phyloP scores from a whole-genome alignment of 2,329 filamentous ascomycete genomes.

The Trichoderma sp. region DNA sequence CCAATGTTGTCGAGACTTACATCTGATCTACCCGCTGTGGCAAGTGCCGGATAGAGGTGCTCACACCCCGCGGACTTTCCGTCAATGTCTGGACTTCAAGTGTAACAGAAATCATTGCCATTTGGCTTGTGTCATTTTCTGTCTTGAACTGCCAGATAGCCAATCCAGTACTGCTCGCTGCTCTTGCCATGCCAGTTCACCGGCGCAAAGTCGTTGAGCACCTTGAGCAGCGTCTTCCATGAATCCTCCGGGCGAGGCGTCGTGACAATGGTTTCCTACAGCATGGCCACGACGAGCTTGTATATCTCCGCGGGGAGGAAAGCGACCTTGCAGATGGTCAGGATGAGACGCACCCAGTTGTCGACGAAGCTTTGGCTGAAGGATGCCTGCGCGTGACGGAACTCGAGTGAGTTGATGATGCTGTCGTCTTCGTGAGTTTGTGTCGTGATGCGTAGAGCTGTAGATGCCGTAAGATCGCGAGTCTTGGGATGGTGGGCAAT shows the following conservation, averaged over 20 bases:
- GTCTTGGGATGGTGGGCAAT: neutral
- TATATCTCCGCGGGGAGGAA: conserved; percentile 26
- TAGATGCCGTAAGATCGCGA: neutral
- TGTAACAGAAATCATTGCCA: neutral
- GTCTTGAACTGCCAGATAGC: conserved; percentile 10
- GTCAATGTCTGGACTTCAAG: neutral
- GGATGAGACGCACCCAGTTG: conserved; percentile 29
- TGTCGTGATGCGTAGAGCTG: conserved; percentile 6
- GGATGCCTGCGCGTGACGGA: conserved; percentile 31
- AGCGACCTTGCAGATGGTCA: conserved; percentile 28
- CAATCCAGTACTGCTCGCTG: conserved; percentile 21
- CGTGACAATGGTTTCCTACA: conserved; percentile 18
- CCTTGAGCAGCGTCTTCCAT: conserved; percentile 21
- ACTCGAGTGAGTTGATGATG: conserved; percentile 29
- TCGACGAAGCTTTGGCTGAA: conserved; percentile 27
- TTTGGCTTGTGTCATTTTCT: neutral
- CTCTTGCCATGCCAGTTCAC: conserved; percentile 13
- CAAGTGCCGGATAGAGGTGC: neutral
- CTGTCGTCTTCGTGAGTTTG: conserved; percentile 19
- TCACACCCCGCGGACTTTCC: neutral
- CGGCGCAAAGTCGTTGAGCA: conserved; percentile 21
- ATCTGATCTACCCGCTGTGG: neutral
- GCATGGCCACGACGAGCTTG: conserved; percentile 16
- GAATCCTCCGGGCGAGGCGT: neutral
- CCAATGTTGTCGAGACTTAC: neutral